Evolutionary conservation across 306 rosid genomes (phyloP), one percentile per base, ranked within the genome.

Genomic region (Cucumis cinereus): DNA sequence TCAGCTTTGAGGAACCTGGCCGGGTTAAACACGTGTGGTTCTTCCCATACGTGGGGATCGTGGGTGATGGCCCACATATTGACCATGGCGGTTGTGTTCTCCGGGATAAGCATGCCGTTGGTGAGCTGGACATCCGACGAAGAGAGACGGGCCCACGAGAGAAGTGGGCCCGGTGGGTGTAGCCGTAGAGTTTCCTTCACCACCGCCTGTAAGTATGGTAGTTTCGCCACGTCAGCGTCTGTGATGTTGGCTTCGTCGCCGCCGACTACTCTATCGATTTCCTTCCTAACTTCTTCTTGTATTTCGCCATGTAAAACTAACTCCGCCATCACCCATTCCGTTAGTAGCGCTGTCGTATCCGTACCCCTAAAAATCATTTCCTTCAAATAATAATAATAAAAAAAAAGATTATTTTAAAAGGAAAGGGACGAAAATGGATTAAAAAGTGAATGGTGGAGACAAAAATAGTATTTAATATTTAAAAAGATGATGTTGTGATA

Each of bases 11-110:
- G 0, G 8, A 88, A 88, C 86, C 90, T 86, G 70, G 82, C 90
- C 3, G 92, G 92, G 22, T 10, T 64, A 67, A 88, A 88, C 40
- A 54, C 66, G 1, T 63, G 79, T 12, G 91, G 86, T 7, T 58
- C 79, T 6, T 81, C 71, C 89, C 91, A 88, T 28, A 85, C 73
- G 35, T 38, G 73, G 19, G 86, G 86, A 77, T 85, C 86, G 67
- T 85, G 91, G 1, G 89, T 84, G 22, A 88, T 88, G 71, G 88
- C 86, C 91, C 91, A 88, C 91, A 88, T 88, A 77, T 88, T 88
- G 35, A 88, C 88, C 89, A 88, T 85, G 55, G 91, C 89, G 4
- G 88, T 85, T 2, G 92, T 88, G 60, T 79, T 30, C 15, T 81
- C 83, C 2, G 92, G 92, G 60, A 88, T 50, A 22, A 86, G 67